Evolutionary conservation across 2,329 filamentous ascomycete genomes (phyloP).

Genomic region (Verticillium klebahnii): DNA sequence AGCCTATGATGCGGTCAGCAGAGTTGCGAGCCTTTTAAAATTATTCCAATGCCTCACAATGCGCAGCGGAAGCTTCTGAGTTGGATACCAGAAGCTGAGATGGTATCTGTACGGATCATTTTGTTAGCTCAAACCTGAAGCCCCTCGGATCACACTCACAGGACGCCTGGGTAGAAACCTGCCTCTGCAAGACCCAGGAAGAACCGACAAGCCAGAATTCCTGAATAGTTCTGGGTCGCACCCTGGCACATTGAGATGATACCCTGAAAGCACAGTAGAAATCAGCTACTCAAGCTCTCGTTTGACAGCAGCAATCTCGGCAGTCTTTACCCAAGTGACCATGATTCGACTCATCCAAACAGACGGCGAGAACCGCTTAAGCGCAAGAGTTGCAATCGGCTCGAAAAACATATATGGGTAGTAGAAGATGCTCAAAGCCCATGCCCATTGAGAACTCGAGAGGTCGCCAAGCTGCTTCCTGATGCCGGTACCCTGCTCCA

Average conservation of each 20-base stretch:
- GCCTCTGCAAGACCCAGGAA: conserved; percentile 21
- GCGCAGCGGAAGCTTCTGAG: conserved; percentile 22
- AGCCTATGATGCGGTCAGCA: conserved; percentile 10
- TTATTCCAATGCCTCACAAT: conserved; percentile 14
- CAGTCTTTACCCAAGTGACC: conserved; percentile 14
- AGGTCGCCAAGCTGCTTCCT: conserved; percentile 17
- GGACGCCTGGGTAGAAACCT: conserved; percentile 22
- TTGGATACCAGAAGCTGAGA: conserved; percentile 26
- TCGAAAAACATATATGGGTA: conserved; percentile 21
- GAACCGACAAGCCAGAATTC: conserved; percentile 20
- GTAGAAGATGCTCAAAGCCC: conserved; percentile 18
- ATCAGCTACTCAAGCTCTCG: background rate
- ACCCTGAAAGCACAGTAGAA: background rate
- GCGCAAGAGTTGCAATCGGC: conserved; percentile 16
- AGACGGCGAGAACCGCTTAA: conserved; percentile 16
- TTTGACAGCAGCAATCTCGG: too few species aligned
- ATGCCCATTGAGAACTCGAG: conserved; percentile 18
- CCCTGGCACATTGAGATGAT: conserved; percentile 17
- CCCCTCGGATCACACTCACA: conserved; percentile 4
- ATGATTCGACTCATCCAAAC: conserved; percentile 21
- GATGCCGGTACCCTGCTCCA: conserved; percentile 20
- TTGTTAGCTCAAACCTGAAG: background rate
- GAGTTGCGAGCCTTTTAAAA: background rate
- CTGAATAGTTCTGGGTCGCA: conserved; percentile 17
- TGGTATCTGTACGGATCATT: conserved; percentile 14